phyloP scores from a whole-genome alignment of 164 flowering plant species.

The Hamamelis virginiana region DNA sequence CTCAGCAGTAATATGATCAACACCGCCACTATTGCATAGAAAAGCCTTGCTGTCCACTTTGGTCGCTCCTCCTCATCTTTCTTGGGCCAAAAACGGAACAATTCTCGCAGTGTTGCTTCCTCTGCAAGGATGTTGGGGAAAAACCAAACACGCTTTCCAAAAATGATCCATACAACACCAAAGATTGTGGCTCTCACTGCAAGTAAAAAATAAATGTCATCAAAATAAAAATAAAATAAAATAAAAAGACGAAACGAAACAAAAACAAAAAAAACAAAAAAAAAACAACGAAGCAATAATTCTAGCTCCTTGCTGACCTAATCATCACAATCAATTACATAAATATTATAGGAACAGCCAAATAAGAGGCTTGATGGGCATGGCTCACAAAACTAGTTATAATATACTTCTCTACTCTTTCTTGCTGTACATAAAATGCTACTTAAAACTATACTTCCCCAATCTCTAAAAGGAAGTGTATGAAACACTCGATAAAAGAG shows the following conservation, averaged over 20 bases:
- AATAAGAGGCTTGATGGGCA: too few species aligned
- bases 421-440: too few species aligned
- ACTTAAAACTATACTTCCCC: too few species aligned
- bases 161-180: slow-evolving; percentile 67
- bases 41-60: slow-evolving; percentile 90
- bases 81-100: slow-evolving; percentile 93
- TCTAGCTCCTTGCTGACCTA: too few species aligned
- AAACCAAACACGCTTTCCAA: slow-evolving; percentile 92
- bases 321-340: too few species aligned
- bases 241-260: too few species aligned
- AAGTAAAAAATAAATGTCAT: slow-evolving; percentile 16
- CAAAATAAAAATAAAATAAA: neutral
- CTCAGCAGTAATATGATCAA: slow-evolving; percentile 65
- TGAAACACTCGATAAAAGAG: too few species aligned
- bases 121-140: slow-evolving; percentile 98
- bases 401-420: too few species aligned
- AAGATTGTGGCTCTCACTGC: slow-evolving; percentile 79
- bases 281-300: neutral
- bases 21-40: slow-evolving; percentile 64
- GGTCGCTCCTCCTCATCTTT: slow-evolving; percentile 95
- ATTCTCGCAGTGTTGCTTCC: slow-evolving; percentile 88
- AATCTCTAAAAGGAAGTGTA: too few species aligned
- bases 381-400: too few species aligned
- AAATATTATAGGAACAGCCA: too few species aligned
- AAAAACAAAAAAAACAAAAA: too few species aligned